phyloP scores from a whole-genome alignment of 116 monocot species.

The Trichopus zeylanicus region DNA sequence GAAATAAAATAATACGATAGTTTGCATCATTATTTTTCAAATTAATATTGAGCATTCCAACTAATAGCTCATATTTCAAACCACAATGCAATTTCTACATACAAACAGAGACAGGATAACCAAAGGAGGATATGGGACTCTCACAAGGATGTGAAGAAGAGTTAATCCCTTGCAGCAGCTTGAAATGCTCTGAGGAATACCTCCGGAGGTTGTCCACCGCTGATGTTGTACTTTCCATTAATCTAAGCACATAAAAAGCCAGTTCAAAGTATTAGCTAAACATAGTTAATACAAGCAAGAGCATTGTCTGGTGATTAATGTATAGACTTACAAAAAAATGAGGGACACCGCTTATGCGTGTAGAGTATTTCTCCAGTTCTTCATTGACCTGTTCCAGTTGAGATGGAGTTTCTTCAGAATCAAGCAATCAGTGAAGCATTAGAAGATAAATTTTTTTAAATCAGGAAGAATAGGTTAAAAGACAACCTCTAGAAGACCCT shows the following conservation, averaged over 20 bases:
- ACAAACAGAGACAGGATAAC: no score
- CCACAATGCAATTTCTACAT: no score
- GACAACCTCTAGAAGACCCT: slow-evolving; percentile 64
- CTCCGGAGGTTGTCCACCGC: slow-evolving; percentile 83
- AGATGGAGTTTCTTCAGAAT: background rate
- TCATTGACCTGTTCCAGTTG: slow-evolving; percentile 45
- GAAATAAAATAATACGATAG: no score
- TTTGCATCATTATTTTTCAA: no score
- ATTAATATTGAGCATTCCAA: no score
- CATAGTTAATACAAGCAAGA: background rate
- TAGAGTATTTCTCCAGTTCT: slow-evolving; percentile 69
- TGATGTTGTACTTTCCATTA: slow-evolving; percentile 52
- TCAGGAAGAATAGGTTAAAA: background rate
- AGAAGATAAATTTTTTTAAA: background rate
- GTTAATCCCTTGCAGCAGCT: slow-evolving; percentile 12
- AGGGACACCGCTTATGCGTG: slow-evolving; percentile 59
- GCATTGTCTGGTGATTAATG: background rate
- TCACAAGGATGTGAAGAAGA: no score
- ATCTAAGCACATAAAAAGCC: slow-evolving; percentile 26
- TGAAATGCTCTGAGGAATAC: slow-evolving; percentile 60
- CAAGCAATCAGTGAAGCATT: no score
- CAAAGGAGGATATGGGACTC: no score
- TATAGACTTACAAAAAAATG: slow-evolving; percentile 56
- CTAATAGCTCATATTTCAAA: no score
- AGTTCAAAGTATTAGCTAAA: background rate